Conservation (phyloP, 1,139 yeast species). For the Scheffersomyces quercinus region DNA sequence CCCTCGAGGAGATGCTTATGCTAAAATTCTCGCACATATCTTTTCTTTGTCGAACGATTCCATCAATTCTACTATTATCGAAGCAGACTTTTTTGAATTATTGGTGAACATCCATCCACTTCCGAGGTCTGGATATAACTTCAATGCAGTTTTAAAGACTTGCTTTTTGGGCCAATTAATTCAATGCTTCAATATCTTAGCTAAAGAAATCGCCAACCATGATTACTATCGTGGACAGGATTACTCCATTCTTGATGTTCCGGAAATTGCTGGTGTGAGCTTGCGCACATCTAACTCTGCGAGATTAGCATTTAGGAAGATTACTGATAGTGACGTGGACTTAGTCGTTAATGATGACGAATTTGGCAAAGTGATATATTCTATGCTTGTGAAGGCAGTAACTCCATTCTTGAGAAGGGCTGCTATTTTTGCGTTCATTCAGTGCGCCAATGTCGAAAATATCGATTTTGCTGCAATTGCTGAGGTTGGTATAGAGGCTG, state of each 20-base stretch:
- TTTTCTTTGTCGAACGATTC: conserved; percentile 28
- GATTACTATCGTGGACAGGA: conserved; percentile 23
- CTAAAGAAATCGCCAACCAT: conserved; percentile 23
- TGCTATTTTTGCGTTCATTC: conserved; percentile 58
- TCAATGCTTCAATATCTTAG: conserved; percentile 30
- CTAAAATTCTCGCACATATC: conserved; percentile 37
- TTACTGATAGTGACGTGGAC: conserved; percentile 11
- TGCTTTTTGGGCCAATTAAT: conserved; percentile 44
- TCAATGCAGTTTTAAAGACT: conserved; percentile 40
- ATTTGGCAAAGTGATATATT: conserved; percentile 44
- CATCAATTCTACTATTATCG: conserved; percentile 32
- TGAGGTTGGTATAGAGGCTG: conserved; percentile 51
- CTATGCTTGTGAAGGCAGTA: conserved; percentile 56
- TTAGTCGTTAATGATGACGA: conserved; percentile 10
- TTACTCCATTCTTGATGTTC: conserved; percentile 35
- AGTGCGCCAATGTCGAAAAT: conserved; percentile 56
- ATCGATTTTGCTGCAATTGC: conserved; percentile 22
- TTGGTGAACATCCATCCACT: conserved; percentile 51
- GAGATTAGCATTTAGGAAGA: conserved; percentile 15
- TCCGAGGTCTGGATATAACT: conserved; percentile 36
- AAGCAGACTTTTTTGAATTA: conserved; percentile 54
- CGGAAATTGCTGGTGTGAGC: conserved; percentile 26
- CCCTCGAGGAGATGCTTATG: conserved; percentile 30
- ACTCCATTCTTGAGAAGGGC: conserved; percentile 72
- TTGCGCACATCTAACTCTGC: conserved; percentile 17